A percentile compares a stretch with the other conserved stretches of the same genome.
These are phyloP conservation scores for Wallacemonas rigidus DNA, from an alignment of 208 protist genomes.

Conservation along the genomic window DNA sequence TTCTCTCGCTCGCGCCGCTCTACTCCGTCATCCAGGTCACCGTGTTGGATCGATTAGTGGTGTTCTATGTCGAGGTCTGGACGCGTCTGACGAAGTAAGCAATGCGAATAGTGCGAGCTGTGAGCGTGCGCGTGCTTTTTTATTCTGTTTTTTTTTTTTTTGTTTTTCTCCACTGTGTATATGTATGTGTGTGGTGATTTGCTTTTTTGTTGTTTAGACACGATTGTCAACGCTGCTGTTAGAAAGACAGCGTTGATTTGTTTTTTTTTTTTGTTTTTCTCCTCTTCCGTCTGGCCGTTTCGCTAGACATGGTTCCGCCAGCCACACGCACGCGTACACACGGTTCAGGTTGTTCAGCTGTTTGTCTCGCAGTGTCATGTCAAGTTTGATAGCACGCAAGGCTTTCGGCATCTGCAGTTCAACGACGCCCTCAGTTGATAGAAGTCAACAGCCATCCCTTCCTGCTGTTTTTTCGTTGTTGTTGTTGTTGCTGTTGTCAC, in stretches of 20 bases:
- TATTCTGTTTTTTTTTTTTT: not conserved
- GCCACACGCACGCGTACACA: no score
- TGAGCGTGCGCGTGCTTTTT: not conserved
- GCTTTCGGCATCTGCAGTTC: not conserved
- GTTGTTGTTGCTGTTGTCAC: not conserved
- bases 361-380: not conserved
- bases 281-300: no score
- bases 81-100: slow-evolving; percentile 53
- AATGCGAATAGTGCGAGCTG: not conserved
- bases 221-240: not conserved
- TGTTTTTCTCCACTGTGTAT: not conserved
- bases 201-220: not conserved
- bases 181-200: slow-evolving; percentile 9
- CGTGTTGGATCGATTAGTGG: slow-evolving; percentile 66
- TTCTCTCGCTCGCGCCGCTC: slow-evolving; percentile 52
- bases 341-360: no score
- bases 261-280: not conserved
- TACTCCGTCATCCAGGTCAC: slow-evolving; percentile 67
- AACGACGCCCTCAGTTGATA: not conserved
- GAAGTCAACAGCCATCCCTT: not conserved
- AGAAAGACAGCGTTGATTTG: not conserved
- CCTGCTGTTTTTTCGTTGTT: not conserved
- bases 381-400: not conserved
- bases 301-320: no score
- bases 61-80: slow-evolving; percentile 87